Evolutionary conservation across 495 filamentous ascomycete genomes (phyloP).

Genomic region (Hypoxylon subgilvum): DNA sequence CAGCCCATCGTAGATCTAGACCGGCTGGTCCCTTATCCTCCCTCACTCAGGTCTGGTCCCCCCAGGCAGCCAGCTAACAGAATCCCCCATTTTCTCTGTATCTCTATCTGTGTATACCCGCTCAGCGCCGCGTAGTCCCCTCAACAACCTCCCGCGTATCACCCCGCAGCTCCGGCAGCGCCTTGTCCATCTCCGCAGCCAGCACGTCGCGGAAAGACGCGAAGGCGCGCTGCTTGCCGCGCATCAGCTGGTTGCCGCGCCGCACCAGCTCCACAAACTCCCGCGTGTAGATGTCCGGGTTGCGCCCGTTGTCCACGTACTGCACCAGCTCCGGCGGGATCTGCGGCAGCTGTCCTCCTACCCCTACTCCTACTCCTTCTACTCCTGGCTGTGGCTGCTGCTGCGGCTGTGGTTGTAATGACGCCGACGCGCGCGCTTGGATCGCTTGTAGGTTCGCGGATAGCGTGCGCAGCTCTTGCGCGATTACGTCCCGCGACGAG

Average conservation of each 20-base stretch:
- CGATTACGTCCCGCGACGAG: slow-evolving; percentile 50
- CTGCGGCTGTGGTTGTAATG: no score
- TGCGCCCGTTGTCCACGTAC: slow-evolving; percentile 91
- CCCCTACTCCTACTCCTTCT: no score
- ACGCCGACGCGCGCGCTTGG: slow-evolving; percentile 55
- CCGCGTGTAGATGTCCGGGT: slow-evolving; percentile 97
- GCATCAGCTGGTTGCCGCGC: slow-evolving; percentile 79
- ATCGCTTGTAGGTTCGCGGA: slow-evolving; percentile 49
- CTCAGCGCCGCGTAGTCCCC: slow-evolving; percentile 36
- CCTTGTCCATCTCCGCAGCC: slow-evolving; percentile 76
- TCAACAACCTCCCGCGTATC: slow-evolving; percentile 71
- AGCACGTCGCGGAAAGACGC: slow-evolving; percentile 78
- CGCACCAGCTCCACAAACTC: slow-evolving; percentile 94
- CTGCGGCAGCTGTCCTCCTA: slow-evolving; percentile 42
- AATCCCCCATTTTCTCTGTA: no score
- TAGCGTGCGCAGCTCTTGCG: slow-evolving; percentile 48
- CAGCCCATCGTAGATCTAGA: no score
- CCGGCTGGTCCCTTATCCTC: no score
- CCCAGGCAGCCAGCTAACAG: no score
- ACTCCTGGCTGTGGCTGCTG: no score
- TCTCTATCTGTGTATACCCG: no score
- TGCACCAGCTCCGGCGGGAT: slow-evolving; percentile 89
- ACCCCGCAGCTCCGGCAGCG: slow-evolving; percentile 74
- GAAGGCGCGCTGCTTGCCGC: slow-evolving; percentile 85
- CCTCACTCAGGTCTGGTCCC: no score